phyloP scores from a whole-genome alignment of 2,329 filamentous ascomycete genomes.

The Nothopassalora personata region DNA sequence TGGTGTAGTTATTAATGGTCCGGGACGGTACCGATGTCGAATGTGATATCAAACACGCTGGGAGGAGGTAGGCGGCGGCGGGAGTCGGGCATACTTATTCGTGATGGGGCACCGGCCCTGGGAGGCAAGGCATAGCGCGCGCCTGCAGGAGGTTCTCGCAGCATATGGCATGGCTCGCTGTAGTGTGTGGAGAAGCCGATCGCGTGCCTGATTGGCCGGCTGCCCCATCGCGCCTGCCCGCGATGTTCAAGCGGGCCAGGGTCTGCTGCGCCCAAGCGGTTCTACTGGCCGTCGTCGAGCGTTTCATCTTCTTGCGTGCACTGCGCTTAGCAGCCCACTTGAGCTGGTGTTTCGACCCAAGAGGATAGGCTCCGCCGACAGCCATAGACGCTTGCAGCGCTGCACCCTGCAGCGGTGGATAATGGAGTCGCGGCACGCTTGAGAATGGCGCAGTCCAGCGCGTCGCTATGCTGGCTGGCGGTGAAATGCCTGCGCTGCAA shows the following conservation, averaged over 20 bases:
- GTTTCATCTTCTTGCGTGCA: slow-evolving; percentile 17
- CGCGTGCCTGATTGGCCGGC: slow-evolving; percentile 13
- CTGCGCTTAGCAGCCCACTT: slow-evolving; percentile 10
- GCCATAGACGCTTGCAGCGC: slow-evolving; percentile 17
- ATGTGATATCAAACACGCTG: slow-evolving; percentile 6
- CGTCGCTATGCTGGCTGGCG: slow-evolving; percentile 3
- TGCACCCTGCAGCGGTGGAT: slow-evolving; percentile 4
- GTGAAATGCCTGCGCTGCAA: slow-evolving; percentile 5
- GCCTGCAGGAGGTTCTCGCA: slow-evolving; percentile 17
- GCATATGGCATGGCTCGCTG: slow-evolving; percentile 7
- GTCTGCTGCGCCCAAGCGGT: slow-evolving; percentile 10
- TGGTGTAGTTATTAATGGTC: slow-evolving; percentile 12
- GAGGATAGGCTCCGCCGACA: background rate
- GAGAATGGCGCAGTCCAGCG: slow-evolving; percentile 5
- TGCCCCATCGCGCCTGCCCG: slow-evolving; percentile 7
- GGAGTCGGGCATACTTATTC: slow-evolving; percentile 10
- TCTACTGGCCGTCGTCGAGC: slow-evolving; percentile 2
- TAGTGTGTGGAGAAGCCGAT: background rate
- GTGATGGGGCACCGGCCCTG: slow-evolving; percentile 1
- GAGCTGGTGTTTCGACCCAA: slow-evolving; percentile 11
- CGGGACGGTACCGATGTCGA: slow-evolving; percentile 6
- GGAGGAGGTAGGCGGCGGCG: slow-evolving; percentile 1
- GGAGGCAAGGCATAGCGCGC: slow-evolving; percentile 12
- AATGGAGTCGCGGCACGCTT: slow-evolving; percentile 6
- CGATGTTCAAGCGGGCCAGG: background rate